Base-by-base conservation (phyloP, 345 rosid genomes). In the Salix arbutifolia region DNA sequence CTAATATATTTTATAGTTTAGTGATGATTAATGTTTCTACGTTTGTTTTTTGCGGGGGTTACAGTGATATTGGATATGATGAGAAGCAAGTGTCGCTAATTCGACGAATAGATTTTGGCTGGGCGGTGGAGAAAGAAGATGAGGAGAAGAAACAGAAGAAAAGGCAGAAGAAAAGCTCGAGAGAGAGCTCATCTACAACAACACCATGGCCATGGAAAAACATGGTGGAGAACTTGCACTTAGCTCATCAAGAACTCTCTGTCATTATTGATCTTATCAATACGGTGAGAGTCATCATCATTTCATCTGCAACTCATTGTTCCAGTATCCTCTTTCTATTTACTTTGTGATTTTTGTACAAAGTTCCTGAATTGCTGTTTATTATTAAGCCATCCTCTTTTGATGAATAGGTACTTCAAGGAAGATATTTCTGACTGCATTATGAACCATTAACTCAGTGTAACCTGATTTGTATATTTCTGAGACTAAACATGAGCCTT, bases 231-330 rank as follows among this genome's bases (percentile, higher is more conserved):
- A 95, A 95, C 77, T 83, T 95, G 89, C 91, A 85, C 73, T 80
- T 91, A 80, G 99, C 97, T 87, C 91, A 91, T 65, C 98, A 95
- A 84, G 98, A 95, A 89, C 93, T 95, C 50, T 85, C 93, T 18
- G 96, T 95, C 37, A 84, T 95, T 76, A 77, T 91, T 31, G 98
- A 95, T 88, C 97, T 93, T 80, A 91, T 93, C 79, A 88, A 85
- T 76, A 93, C 99, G 67, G 97, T 92, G 80, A 91, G 89, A n/a
- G 25, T 26, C 64, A 12, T 56, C 69, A 4, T 10, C 12, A 12
- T 23, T 67, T 21, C 50, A 21, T 74, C 3, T 35, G 11, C 31
- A 14, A 16, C 33, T 65, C 28, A 13, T 8, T 17, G 30, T 25
- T 14, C 4, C 14, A 48, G 3, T 23, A 25, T 19, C 12, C 28